Base-by-base conservation (phyloP, 2,329 filamentous ascomycete species). In the Pestalotiopsis sp. region DNA sequence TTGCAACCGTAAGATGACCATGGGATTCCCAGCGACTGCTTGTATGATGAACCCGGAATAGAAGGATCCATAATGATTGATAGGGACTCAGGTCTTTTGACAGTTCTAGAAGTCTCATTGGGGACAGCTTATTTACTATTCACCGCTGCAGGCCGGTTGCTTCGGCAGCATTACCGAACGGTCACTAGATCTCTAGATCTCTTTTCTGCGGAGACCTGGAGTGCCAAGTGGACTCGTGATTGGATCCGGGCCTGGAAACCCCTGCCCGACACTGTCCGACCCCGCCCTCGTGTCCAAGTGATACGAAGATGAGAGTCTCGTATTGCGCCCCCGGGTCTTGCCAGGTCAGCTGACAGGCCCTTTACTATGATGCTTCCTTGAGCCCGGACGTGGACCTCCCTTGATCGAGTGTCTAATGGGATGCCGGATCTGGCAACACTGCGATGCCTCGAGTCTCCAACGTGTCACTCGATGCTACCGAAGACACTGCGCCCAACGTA, bases 221-320 rank as follows among this genome's bases (percentile, higher is more conserved):
- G 45, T 52, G 45, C 45, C 45, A 52, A 52, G 45, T 52, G 7
- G 20, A 20, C 20, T 20, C n/a, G 45, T 52, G 45, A 52, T 52
- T 52, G 45, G 45, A 52, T 52, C 17, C 41, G 17, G 17, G 45
- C 14, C 45, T 9, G 45, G 17, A 17, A 20, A 52, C 17, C 45
- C 45, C 45, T 52, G 45, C 45, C 45, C 45, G 20, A 23, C 14
- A 52, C 45, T 52, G 45, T 52, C 14, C 38, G 11, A 25, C 41
- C 20, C 61, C 41, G 39, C 61, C 39, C 61, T 64, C 61, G 61
- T 64, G 61, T 64, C 31, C 20, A 52, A 31, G 61, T 64, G 36
- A 64, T 64, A 64, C 61, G 61, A 64, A 39, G n/a, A 23, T 49
- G 7, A 25, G 49, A 17, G 61, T 20, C 61, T 64, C 61, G 61